Conservation (phyloP, 148 eudicot species). For the Chenopodium quinoa region DNA sequence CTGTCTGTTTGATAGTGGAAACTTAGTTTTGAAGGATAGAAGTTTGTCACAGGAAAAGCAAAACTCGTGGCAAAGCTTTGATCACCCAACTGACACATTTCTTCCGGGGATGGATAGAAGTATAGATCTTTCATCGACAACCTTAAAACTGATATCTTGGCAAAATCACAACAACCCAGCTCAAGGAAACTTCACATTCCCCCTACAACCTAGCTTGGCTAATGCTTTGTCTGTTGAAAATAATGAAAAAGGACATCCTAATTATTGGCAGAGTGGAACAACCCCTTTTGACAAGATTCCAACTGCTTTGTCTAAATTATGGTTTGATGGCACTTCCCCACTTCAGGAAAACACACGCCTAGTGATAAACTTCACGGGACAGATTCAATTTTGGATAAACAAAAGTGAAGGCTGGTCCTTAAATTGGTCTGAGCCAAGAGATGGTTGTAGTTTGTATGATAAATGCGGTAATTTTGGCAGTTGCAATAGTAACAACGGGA, state of each 20-base stretch:
- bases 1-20: conserved; percentile 30
- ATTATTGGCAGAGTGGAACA: conserved; percentile 23
- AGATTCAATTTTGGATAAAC: conserved; percentile 29
- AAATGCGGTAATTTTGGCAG: conserved; percentile 16
- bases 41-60: not conserved
- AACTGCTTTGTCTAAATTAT: not conserved
- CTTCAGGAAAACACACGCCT: conserved; percentile 1
- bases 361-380: conserved; percentile 31
- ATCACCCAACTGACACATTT: conserved; percentile 38
- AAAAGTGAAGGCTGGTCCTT: conserved; percentile 14
- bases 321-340: not conserved
- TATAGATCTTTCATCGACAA: not conserved
- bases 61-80: conserved; percentile 35
- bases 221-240: not conserved
- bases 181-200: conserved; percentile 23
- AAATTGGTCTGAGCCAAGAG: conserved; percentile 20
- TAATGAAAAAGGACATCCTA: too few species aligned
- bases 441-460: conserved; percentile 13
- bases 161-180: conserved; percentile 24
- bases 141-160: conserved; percentile 32
- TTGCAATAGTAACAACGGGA: conserved; percentile 19
- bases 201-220: too few species aligned
- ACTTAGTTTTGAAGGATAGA: conserved; percentile 20
- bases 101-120: conserved; percentile 31
- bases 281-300: not conserved